Base-by-base conservation (phyloP, 2,329 filamentous ascomycete genomes). In the Fonsecaea pugnacius region DNA sequence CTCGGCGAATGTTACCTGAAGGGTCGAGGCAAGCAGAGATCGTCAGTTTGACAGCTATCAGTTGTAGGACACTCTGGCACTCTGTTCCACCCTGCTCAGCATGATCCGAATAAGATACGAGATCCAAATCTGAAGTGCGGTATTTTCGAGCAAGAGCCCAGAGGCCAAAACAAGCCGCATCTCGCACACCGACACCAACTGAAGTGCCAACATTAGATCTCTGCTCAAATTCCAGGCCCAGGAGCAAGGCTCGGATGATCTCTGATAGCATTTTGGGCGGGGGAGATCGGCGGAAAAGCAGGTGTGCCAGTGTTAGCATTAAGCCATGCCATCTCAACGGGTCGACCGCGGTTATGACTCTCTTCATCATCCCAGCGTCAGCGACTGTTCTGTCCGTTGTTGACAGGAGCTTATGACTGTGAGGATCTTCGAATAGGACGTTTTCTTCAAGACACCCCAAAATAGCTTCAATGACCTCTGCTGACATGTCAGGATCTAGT, bases 91-190 rank as follows among this genome's bases (percentile, higher is more conserved):
- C 60, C 35, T 51, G 50, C 56, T 63, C 61, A 33, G 60, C 58
- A 53, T 60, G 63, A 3, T 50, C 43, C 32, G 63, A 60, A 3
- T 68, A 24, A 9, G 54, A 46, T 4, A 76, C 4, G 0, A 81
- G 80, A 10, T 89, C 81, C 6, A 98, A 82, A 75, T 98, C 94
- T 0, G 80, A 73, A 0, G 92, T 96, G 1, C 86, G 88, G 72
- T 98, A 99, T 60, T 94, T 89, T 61, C 95, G 85, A 24, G 94
- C 91, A 7, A 98, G 76, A 1, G 93, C 90, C 95, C 95, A 99
- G 27, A 98, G 89, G 6, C 95, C 95, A 75, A 98, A 99, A 75
- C 93, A 97, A 2, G 95, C 92, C 12, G 95, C 94, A 78, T 99
- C 95, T 53, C 95, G 87, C 16, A 99, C 93, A 70, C 96, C 96